Evolutionary conservation across 805 yeast species (phyloP).

Genomic region (Wickerhamiella occidentalis): DNA sequence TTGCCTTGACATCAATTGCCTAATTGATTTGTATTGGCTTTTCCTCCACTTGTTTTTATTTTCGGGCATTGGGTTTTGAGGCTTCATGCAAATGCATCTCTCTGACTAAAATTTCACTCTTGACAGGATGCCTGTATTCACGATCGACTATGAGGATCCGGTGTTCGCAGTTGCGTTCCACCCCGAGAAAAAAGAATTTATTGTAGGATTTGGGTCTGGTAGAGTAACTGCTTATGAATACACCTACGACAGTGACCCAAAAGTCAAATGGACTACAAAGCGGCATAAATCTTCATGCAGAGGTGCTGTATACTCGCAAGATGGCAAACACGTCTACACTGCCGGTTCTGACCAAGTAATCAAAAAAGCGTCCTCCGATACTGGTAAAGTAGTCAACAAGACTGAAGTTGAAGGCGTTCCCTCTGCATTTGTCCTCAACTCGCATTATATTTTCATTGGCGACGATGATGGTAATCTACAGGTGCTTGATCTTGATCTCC

Average conservation of each 20-base stretch:
- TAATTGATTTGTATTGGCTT: too few species aligned
- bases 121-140: slow-evolving; percentile 17
- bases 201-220: slow-evolving; percentile 75
- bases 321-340: slow-evolving; percentile 52
- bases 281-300: slow-evolving; percentile 87
- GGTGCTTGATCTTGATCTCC: slow-evolving; percentile 47
- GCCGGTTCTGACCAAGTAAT: slow-evolving; percentile 71
- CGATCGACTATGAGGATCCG: slow-evolving; percentile 25
- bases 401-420: slow-evolving; percentile 23
- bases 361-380: slow-evolving; percentile 56
- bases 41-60: too few species aligned
- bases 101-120: background rate
- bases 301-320: slow-evolving; percentile 51
- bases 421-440: slow-evolving; percentile 24
- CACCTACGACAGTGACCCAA: slow-evolving; percentile 35
- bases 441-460: slow-evolving; percentile 32
- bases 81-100: too few species aligned
- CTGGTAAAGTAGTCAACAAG: slow-evolving; percentile 67
- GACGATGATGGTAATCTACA: slow-evolving; percentile 58
- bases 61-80: too few species aligned
- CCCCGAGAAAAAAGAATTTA: slow-evolving; percentile 53
- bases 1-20: too few species aligned
- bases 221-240: slow-evolving; percentile 53
- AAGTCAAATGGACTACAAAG: slow-evolving; percentile 61
- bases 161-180: slow-evolving; percentile 70